Percentiles rank a stretch among this genome's conserved stretches.
phyloP scores from a whole-genome alignment of 768 basidiomycete genomes.

The Serendipita sp. region DNA sequence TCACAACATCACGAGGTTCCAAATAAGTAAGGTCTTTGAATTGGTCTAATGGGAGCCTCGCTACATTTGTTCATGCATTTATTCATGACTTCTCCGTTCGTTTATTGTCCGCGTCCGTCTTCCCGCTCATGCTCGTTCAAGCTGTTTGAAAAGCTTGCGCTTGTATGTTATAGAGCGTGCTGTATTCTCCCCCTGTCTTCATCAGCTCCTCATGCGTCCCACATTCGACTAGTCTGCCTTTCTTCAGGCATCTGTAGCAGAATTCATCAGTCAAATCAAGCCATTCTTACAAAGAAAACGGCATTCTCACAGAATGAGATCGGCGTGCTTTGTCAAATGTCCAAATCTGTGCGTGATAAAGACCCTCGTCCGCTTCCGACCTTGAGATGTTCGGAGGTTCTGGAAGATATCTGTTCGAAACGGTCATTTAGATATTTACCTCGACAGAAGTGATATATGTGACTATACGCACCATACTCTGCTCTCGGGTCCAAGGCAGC shows the following conservation, averaged over 20 bases:
- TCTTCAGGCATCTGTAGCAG: constrained; percentile 28
- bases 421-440: not conserved
- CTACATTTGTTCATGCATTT: too few relatives aligned
- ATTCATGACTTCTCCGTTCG: too few relatives aligned
- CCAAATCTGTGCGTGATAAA: constrained; percentile 26
- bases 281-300: not conserved
- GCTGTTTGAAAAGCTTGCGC: constrained; percentile 18
- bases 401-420: constrained; percentile 4
- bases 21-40: too few relatives aligned
- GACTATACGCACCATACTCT: constrained; percentile 21
- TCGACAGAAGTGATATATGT: not conserved
- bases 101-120: too few relatives aligned
- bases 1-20: too few relatives aligned
- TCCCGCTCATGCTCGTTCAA: too few relatives aligned
- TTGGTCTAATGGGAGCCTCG: too few relatives aligned
- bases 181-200: constrained; percentile 23
- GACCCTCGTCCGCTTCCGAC: constrained; percentile 10
- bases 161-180: constrained; percentile 27
- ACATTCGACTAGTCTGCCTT: constrained; percentile 24
- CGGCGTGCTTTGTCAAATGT: constrained; percentile 23
- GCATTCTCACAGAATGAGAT: constrained; percentile 20
- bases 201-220: constrained; percentile 29
- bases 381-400: not conserved
- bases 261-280: not conserved
- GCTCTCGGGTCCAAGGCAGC: constrained; percentile 39